These are phyloP conservation scores for Mycena haematopus DNA, from an alignment of 768 basidiomycete genomes.

Conservation along the genomic window DNA sequence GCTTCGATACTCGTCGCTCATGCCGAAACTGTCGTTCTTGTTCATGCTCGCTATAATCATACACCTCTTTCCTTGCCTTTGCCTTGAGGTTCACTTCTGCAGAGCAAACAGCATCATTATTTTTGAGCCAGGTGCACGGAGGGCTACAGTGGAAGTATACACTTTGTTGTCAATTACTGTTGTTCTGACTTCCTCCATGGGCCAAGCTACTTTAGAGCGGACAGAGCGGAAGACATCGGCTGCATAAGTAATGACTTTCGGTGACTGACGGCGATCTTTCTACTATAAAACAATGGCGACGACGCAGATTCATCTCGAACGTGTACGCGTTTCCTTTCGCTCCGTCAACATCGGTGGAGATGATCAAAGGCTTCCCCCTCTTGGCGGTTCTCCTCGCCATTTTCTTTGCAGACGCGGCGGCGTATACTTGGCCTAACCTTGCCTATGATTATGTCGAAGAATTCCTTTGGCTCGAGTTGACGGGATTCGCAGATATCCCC, in stretches of 20 bases:
- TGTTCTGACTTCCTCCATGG: slow-evolving; percentile 2
- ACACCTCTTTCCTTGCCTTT: too few relatives aligned
- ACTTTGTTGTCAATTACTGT: too few relatives aligned
- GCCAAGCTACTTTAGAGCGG: not conserved
- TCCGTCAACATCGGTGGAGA: not conserved
- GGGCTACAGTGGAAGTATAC: too few relatives aligned
- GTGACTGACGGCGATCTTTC: not conserved
- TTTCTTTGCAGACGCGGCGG: too few relatives aligned
- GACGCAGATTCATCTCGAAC: not conserved
- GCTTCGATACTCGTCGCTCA: too few relatives aligned
- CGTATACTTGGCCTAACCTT: slow-evolving; percentile 8
- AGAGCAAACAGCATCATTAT: too few relatives aligned
- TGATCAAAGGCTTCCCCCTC: not conserved
- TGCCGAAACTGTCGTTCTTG: too few relatives aligned
- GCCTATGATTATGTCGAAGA: slow-evolving; percentile 21
- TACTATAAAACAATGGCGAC: too few relatives aligned
- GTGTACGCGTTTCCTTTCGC: not conserved
- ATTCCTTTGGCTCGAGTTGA: slow-evolving; percentile 19
- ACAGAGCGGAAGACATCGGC: not conserved
- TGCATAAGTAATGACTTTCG: slow-evolving; percentile 3
- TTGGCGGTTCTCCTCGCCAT: not conserved
- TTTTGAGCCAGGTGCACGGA: too few relatives aligned
- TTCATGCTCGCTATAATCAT: too few relatives aligned
- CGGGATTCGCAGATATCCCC: slow-evolving; percentile 14
- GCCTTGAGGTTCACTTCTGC: too few relatives aligned